Base-by-base conservation (phyloP, 1,139 yeast genomes). In the Saccharomyces hybrid region DNA sequence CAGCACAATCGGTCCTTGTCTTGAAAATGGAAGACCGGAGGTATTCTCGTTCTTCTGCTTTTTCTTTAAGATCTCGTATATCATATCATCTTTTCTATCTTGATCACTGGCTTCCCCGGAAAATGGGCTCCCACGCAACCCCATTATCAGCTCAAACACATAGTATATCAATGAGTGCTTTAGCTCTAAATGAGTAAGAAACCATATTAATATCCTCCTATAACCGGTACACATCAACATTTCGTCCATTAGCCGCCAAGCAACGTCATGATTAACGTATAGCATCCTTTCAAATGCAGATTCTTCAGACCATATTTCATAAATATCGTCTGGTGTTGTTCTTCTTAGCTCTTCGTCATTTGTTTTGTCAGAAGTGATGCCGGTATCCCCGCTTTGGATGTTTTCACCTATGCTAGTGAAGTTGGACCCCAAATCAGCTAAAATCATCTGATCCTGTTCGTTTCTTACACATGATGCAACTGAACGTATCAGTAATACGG, bases 181-280 rank as follows among this genome's bases (percentile, higher is more conserved):
- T 32, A 82, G 64, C 49, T 78, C 75, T 61, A 74, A 61, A 64
- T 83, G 87, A 1, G 89, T 82, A 14, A 85, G 63, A 57, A 78
- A 81, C 88, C 88, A 83, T 42, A 85, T 81, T n/a, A 84, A 64
- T 0, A 78, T 78, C 46, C 88, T 68, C 57, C 90, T 74, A 59
- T 76, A 78, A 0, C 88, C 88, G 53, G 72, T 70, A 55, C 82
- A 78, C 87, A 84, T 83, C 51, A 85, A 71, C 75, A 85, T 72
- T 67, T 85, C 91, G 68, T 84, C 89, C 68, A 84, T 72, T 50
- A 84, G 68, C 28, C 78, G 72, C 63, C 81, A 76, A 0, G 84
- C 79, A 6, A 82, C 69, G 29, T 75, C 71, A 5, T 76, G 76
- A 58, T 78, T 77, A 48, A 63, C 60, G 20, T 67, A 65, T 25